Percentiles rank a stretch among this genome's conserved stretches.
phyloP scores from a whole-genome alignment of 73 alveolate species.

The Urostyla sp. region DNA sequence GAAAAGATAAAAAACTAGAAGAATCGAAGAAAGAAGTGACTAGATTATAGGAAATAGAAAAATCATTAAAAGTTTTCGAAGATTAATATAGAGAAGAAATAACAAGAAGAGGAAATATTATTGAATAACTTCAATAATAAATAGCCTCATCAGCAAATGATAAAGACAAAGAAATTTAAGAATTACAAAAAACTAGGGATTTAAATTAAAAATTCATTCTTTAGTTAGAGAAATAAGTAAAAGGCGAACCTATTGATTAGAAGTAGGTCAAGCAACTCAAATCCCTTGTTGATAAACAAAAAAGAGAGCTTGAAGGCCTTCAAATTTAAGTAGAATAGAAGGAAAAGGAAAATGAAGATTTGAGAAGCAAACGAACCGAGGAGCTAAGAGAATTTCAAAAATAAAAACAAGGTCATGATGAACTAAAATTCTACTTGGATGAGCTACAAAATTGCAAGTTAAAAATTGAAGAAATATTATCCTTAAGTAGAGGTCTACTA shows the following conservation, averaged over 20 bases:
- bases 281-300: not conserved
- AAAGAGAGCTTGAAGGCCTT: conserved; percentile 11
- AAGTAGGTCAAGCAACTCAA: not conserved
- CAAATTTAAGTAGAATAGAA: not conserved
- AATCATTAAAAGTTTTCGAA: conserved; percentile 15
- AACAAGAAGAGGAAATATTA: too few species aligned
- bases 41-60: not conserved
- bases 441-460: conserved; percentile 26
- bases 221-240: conserved; percentile 9
- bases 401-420: conserved; percentile 1
- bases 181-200: not conserved
- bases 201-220: not conserved
- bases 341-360: conserved; percentile 13
- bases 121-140: not conserved
- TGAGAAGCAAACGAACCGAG: not conserved
- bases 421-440: conserved; percentile 13
- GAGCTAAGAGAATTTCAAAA: not conserved
- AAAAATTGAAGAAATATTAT: too few species aligned
- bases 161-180: conserved; percentile 38
- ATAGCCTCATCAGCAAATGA: not conserved
- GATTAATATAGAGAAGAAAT: too few species aligned
- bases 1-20: conserved; percentile 1
- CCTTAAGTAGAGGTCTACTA: too few species aligned
- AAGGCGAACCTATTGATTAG: conserved; percentile 7
- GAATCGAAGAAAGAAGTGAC: not conserved